phyloP scores from a whole-genome alignment of 306 rosid genomes.

The Cyamopsis tetragonoloba region DNA sequence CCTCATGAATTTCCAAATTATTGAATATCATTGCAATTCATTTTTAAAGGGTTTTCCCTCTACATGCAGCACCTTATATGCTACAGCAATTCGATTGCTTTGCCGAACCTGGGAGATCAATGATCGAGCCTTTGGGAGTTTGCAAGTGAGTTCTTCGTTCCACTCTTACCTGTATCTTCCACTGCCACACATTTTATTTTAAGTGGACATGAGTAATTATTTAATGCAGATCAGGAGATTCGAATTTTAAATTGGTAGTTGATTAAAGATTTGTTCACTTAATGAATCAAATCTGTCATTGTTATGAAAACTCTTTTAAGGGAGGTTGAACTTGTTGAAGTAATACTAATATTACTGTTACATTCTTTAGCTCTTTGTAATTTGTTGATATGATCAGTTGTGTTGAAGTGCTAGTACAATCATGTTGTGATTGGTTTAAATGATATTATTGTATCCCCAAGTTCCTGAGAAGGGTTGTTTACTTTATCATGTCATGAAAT shows the following conservation, averaged over 20 bases:
- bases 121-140: conserved; percentile 85
- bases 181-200: not conserved
- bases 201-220: not conserved
- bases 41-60: conserved; percentile 5
- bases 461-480: not conserved
- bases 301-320: conserved; percentile 2
- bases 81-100: conserved; percentile 80
- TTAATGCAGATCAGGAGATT: conserved; percentile 2
- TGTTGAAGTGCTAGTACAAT: not conserved
- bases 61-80: conserved; percentile 61
- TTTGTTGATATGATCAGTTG: not conserved
- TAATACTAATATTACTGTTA: not conserved
- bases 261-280: conserved; percentile 12
- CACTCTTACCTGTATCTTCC: conserved; percentile 19
- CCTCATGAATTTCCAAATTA: conserved; percentile 1
- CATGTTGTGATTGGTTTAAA: not conserved
- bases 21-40: not conserved
- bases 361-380: not conserved
- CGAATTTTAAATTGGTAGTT: not conserved
- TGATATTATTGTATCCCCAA: not conserved
- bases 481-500: not conserved
- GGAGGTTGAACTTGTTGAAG: not conserved
- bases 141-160: conserved; percentile 59
- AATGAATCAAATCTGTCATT: not conserved
- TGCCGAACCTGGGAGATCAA: conserved; percentile 96